Conservation (phyloP, 2,329 filamentous ascomycete species). For the Fusarium beomiforme region DNA sequence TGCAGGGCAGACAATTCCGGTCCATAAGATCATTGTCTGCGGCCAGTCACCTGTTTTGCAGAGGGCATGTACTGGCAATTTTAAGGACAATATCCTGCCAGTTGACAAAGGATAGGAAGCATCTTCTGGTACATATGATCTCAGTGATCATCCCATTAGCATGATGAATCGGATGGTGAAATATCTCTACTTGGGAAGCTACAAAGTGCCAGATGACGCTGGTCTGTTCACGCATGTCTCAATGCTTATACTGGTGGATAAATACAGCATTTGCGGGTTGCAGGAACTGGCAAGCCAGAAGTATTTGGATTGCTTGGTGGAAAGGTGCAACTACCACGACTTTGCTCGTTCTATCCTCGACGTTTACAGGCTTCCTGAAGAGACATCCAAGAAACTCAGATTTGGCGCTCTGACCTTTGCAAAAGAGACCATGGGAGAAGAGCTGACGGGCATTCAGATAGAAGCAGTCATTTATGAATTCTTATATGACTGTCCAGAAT, state of each 20-base stretch:
- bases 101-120: not conserved
- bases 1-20: not conserved
- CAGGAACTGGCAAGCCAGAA: accelerated
- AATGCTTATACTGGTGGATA: not conserved
- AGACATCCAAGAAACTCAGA: accelerated
- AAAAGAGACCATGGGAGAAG: accelerated
- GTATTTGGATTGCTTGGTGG: not conserved
- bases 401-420: accelerated
- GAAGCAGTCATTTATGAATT: not conserved
- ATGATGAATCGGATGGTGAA: not conserved
- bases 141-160: not conserved
- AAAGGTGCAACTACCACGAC: not conserved
- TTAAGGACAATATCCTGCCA: not conserved
- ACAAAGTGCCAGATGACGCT: not conserved
- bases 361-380: not conserved
- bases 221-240: accelerated
- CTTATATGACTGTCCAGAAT: not conserved
- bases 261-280: not conserved
- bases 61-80: not conserved
- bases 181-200: not conserved
- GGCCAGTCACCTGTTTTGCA: not conserved
- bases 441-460: accelerated
- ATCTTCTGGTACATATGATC: not conserved
- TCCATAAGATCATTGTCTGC: not conserved
- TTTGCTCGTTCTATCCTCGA: not conserved